These are phyloP conservation scores for Magnaporthiopsis poae DNA, from an alignment of 2,329 filamentous ascomycete species.

Conservation along the genomic window DNA sequence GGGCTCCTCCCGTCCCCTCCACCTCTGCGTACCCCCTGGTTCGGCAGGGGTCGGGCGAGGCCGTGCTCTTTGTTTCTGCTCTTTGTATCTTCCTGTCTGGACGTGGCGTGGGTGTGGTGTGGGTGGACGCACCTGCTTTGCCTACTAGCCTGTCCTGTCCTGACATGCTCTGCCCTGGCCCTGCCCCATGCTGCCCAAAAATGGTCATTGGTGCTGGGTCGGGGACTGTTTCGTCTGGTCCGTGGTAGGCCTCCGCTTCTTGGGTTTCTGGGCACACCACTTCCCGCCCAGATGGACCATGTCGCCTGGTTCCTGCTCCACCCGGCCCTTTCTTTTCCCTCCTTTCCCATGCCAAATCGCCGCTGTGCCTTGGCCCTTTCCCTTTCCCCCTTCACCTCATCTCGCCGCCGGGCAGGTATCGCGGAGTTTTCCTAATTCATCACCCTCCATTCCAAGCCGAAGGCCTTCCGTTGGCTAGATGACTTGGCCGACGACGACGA, in stretches of 20 bases:
- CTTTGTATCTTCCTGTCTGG: neutral
- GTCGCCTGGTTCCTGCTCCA: constrained; percentile 10
- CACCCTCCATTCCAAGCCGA: neutral
- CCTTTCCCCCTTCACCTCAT: constrained; percentile 17
- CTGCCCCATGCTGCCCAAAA: neutral
- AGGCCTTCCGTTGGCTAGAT: constrained; percentile 27
- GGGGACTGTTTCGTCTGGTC: constrained; percentile 36
- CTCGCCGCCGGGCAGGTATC: constrained; percentile 19
- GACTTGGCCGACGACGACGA: constrained; percentile 31
- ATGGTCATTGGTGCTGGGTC: constrained; percentile 26
- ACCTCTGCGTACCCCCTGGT: neutral
- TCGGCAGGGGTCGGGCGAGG: neutral
- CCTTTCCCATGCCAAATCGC: constrained; percentile 9
- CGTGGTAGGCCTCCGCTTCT: constrained; percentile 21
- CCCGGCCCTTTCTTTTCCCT: constrained; percentile 16
- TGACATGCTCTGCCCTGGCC: neutral
- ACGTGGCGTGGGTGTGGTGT: neutral
- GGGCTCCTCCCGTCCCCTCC: neutral
- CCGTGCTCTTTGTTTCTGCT: constrained; percentile 1
- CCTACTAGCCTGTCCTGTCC: neutral
- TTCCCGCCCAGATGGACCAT: neutral
- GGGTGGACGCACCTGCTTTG: constrained; percentile 20
- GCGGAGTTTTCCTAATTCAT: constrained; percentile 2
- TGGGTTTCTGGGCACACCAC: neutral
- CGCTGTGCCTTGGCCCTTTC: constrained; percentile 13